phyloP scores from a whole-genome alignment of 345 rosid species.

The Pistacia vera region DNA sequence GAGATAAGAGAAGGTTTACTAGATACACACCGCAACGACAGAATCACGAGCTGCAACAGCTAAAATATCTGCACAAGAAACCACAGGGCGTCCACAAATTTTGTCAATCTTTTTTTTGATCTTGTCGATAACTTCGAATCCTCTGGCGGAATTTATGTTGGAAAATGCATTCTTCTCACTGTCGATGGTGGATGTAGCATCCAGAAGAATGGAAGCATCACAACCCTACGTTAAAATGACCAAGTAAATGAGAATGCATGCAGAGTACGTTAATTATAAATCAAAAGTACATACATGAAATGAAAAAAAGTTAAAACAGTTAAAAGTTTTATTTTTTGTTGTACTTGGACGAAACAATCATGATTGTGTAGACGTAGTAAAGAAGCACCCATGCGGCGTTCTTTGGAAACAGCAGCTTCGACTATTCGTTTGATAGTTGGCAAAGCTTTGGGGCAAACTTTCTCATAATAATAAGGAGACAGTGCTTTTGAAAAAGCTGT shows the following conservation, averaged over 20 bases:
- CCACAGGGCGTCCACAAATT: no score
- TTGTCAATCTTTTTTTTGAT: no score
- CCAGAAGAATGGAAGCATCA: no score
- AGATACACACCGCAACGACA: no score
- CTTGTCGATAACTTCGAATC: no score
- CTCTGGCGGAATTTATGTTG: no score
- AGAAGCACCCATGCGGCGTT: conserved; percentile 17
- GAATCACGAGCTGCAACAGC: no score
- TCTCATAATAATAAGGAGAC: conserved; percentile 53
- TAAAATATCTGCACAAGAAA: no score
- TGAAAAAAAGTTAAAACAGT: not conserved
- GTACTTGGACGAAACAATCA: conserved; percentile 21
- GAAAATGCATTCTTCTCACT: no score
- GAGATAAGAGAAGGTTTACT: no score
- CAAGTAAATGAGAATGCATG: not conserved
- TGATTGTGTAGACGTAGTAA: conserved; percentile 16
- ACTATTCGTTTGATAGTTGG: conserved; percentile 9
- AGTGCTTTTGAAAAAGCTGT: conserved; percentile 20
- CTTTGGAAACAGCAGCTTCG: not conserved
- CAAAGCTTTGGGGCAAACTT: conserved; percentile 49
- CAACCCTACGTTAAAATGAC: conserved; percentile 25
- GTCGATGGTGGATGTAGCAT: no score
- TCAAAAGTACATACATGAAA: not conserved
- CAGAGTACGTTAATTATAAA: not conserved
- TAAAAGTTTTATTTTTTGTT: not conserved